Evolutionary conservation across 73 alveolate species (phyloP), one percentile per base, ranked within the genome.

Genomic region (Uronychia binucleata): DNA sequence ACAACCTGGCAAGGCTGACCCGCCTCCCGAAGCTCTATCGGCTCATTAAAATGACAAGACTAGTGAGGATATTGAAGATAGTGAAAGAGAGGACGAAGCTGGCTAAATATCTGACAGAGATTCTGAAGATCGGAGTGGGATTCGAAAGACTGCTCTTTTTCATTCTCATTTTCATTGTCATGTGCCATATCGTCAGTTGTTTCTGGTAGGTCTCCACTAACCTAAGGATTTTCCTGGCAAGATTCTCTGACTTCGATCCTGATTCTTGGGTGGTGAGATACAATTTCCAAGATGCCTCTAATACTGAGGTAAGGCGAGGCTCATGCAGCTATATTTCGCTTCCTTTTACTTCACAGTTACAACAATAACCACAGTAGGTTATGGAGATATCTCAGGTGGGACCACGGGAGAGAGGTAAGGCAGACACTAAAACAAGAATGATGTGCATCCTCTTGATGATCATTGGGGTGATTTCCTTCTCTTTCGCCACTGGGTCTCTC

Each of bases 311-410:
- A 58, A 28, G 91, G 33, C 46, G 59, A 35, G 0, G 25, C 58
- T 57, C 46, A 33, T 79, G 59, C 83, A 87, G 57, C 86, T 91
- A 30, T 96, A 96, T 90, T 85, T 95, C 13, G 74, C 94, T 26
- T 86, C 98, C 13, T 90, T 96, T 81, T 96, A 96, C 84, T 96
- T 93, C 79, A 88, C 96, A 26, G 91, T 96, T 30, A 96, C 98
- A 31, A 93, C 98, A 14, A 88, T 95, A 32, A 95, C 98, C 27
- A 96, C 99, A 33, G 98, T 95, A 31, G 99, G 99, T 26, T 96
- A 93, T 86, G 99, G 99, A 67, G 99, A 96, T 89, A 90, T 96
- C 59, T 82, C 80, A 0, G 90, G 93, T 30, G 35, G 74, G 57
- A 85, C 92, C 58, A 59, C 77, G 14, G 75, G 84, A 30, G 99